A percentile compares a stretch with the other conserved stretches of the same genome.
phyloP scores from a whole-genome alignment of 73 alveolate genomes.

The Blepharisma japonicum region DNA sequence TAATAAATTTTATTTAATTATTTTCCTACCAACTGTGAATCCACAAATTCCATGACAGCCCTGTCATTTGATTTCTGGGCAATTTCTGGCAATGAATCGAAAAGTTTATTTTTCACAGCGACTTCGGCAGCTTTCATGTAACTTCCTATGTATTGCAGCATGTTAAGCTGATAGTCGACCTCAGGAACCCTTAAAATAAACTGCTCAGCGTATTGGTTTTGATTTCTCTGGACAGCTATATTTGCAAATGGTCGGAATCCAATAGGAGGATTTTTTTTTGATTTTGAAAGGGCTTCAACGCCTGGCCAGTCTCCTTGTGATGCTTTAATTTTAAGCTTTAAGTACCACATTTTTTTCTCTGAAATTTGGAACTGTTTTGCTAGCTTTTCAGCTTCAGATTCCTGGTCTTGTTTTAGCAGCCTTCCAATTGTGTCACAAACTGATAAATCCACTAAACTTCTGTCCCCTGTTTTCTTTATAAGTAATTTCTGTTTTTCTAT shows the following conservation, averaged over 20 bases:
- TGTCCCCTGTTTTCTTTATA: not conserved
- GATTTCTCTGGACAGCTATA: not conserved
- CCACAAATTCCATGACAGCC: too few species aligned
- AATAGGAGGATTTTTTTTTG: slow-evolving; percentile 12
- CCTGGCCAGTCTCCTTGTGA: slow-evolving; percentile 3
- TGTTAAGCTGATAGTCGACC: not conserved
- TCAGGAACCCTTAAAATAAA: slow-evolving; percentile 1
- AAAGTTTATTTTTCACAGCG: not conserved
- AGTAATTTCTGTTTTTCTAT: not conserved
- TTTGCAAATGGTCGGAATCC: slow-evolving; percentile 5
- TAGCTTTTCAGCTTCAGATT: not conserved
- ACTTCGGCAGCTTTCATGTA: slow-evolving; percentile 19
- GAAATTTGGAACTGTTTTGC: slow-evolving; percentile 13
- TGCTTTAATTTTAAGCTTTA: not conserved
- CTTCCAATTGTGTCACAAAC: not conserved
- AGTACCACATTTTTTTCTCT: slow-evolving; percentile 5
- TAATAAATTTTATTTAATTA: too few species aligned
- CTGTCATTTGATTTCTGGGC: slow-evolving; percentile 13
- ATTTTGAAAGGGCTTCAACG: not conserved
- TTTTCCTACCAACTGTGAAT: too few species aligned
- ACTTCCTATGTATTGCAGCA: not conserved
- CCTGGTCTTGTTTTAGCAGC: not conserved
- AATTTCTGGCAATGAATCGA: not conserved
- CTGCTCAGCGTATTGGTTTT: slow-evolving; percentile 5
- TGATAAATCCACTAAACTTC: slow-evolving; percentile 9